A percentile compares a stretch with the other conserved stretches of the same genome.
Conservation (phyloP, 352 stramenopile species). For the Thraustochytrium sp. region DNA sequence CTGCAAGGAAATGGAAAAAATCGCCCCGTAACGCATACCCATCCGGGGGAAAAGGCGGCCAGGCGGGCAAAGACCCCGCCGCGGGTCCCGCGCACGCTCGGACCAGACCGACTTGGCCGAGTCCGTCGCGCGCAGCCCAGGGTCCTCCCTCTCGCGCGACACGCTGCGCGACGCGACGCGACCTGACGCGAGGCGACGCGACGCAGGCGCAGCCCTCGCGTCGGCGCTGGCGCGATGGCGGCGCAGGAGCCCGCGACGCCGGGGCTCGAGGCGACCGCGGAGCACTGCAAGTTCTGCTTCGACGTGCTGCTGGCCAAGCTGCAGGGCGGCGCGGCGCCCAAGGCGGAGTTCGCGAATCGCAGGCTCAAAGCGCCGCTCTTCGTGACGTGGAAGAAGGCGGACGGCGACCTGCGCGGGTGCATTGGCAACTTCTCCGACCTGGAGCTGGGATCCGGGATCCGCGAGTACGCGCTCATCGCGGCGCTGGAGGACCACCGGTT, state of each 20-base stretch:
- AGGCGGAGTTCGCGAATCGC: background rate
- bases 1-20: too few relatives aligned
- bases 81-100: too few relatives aligned
- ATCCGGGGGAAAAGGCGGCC: too few relatives aligned
- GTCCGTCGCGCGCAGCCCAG: too few relatives aligned
- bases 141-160: too few relatives aligned
- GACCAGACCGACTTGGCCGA: too few relatives aligned
- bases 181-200: too few relatives aligned
- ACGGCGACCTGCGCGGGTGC: slow-evolving; percentile 25
- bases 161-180: too few relatives aligned
- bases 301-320: slow-evolving; percentile 13
- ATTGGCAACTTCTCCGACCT: slow-evolving; percentile 40
- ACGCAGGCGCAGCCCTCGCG: background rate
- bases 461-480: slow-evolving; percentile 23
- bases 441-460: background rate
- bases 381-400: slow-evolving; percentile 1
- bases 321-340: background rate
- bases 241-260: background rate
- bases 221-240: background rate
- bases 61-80: too few relatives aligned
- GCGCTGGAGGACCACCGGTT: slow-evolving; percentile 42
- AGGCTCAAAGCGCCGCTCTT: slow-evolving; percentile 15
- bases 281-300: slow-evolving; percentile 33
- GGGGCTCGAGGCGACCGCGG: background rate
- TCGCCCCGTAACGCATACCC: too few relatives aligned